A percentile compares a stretch with the other conserved stretches of the same genome.
phyloP scores from a whole-genome alignment of 192 early-diverging fungal genomes.

The Linderina pennispora region DNA sequence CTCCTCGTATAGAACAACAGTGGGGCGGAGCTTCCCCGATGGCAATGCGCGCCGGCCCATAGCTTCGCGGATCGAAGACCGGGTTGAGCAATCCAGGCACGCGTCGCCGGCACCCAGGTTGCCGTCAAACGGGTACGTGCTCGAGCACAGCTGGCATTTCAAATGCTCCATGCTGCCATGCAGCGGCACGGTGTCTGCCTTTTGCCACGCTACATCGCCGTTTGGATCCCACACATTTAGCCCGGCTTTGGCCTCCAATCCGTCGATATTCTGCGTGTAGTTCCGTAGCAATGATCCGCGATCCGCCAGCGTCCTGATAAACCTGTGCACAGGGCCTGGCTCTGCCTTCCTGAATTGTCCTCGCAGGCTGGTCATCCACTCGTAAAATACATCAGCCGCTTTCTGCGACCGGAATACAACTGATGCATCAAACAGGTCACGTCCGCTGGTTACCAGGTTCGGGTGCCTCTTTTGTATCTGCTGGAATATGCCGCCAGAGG shows the following conservation, averaged over 20 bases:
- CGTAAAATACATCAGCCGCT: conserved; percentile 52
- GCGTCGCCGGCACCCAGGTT: conserved; percentile 59
- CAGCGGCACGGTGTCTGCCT: conserved; percentile 69
- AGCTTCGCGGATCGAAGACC: conserved; percentile 20
- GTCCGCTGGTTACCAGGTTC: conserved; percentile 68
- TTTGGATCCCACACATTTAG: conserved; percentile 50
- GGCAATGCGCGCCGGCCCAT: conserved; percentile 68
- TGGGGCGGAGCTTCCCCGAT: conserved; percentile 78
- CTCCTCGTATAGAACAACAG: conserved; percentile 94
- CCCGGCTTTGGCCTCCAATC: conserved; percentile 73
- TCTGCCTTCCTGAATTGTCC: conserved; percentile 59
- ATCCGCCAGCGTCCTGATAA: conserved; percentile 69
- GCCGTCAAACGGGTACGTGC: conserved; percentile 54
- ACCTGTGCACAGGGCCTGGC: conserved; percentile 76
- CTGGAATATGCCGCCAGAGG: conserved; percentile 84
- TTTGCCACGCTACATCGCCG: conserved; percentile 27
- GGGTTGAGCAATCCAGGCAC: conserved; percentile 39
- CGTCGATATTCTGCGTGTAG: conserved; percentile 98
- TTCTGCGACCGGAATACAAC: conserved; percentile 69
- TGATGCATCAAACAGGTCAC: conserved; percentile 88
- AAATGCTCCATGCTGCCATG: conserved; percentile 85
- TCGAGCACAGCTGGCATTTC: conserved; percentile 81
- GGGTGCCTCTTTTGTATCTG: conserved; percentile 66
- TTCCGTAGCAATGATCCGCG: conserved; percentile 73
- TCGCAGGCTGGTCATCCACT: conserved; percentile 82